Base-by-base conservation (phyloP, 345 rosid species). In the Gossypium bickii region DNA sequence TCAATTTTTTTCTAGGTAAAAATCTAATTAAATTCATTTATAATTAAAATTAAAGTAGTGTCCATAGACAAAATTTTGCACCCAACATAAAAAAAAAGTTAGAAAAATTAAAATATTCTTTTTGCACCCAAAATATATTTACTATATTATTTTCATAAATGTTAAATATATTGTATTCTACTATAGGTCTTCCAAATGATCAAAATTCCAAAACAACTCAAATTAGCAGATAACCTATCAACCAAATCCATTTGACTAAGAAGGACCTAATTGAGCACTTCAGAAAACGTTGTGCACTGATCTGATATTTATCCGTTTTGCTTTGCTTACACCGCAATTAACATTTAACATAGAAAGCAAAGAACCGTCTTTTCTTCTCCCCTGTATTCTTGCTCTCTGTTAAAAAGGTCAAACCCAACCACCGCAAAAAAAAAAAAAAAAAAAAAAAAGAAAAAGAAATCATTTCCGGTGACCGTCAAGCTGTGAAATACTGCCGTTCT, bases 361-460 rank as follows among this genome's bases (percentile, higher is more conserved):
- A 77, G 79, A 83, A 84, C 86, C 85, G 87, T 84, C 77, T 79
- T 69, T 62, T n/a, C 15, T 10, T 4, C 12, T 15, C 8, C 44
- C 5, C 69, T 16, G 3, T 24, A 44, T 74, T 65, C 60, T 68
- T 73, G 77, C 45, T 80, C 82, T 74, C 74, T 48, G 57, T 72
- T 48, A 38, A 70, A 75, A 70, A 72, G 82, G 86, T 84, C 85
- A 82, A 86, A 83, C 44, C 60, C 66, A 56, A 29, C 74, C 85
- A 53, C 80, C 72, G 18, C n/a, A 20, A 2, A 38, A 9, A 51
- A 24, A 71, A 43, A 59, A 25, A 24, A 71, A 43, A 59, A 25
- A 69, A 77, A 9, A 0, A 38, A 34, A 0, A 22, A 24, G 24
- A 24, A 27, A 27, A 25, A 29, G 0, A 29, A 34, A 34, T 17